These are phyloP conservation scores for Diaporthe australafricana DNA, from an alignment of 2,329 filamentous ascomycete genomes.

Conservation along the genomic window DNA sequence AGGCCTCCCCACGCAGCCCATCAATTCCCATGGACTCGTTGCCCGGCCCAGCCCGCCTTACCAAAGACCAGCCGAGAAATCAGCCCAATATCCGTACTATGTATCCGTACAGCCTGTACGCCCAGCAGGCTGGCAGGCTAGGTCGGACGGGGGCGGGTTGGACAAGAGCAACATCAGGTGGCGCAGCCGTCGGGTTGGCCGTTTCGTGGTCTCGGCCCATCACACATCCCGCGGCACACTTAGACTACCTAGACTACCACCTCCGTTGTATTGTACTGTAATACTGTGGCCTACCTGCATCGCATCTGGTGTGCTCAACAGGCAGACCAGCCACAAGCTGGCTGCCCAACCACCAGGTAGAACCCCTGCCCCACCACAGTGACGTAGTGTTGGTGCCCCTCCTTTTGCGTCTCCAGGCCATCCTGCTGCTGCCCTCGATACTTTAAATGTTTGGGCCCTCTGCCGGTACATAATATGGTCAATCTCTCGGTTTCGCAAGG, in stretches of 20 bases:
- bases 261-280: background rate
- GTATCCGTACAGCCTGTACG: no score
- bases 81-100: background rate
- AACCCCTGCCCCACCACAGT: conserved; percentile 24
- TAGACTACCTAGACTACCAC: background rate
- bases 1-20: conserved; percentile 11
- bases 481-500: no score
- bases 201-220: conserved; percentile 8
- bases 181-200: conserved; percentile 16
- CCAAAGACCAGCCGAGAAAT: background rate
- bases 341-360: conserved; percentile 27
- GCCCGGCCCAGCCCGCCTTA: background rate
- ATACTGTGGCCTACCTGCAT: no score
- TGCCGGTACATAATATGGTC: no score
- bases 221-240: background rate
- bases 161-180: conserved; percentile 1
- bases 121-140: background rate
- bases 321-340: background rate
- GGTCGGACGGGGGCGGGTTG: background rate
- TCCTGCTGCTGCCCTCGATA: background rate
- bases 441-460: background rate
- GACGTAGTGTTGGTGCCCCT: conserved; percentile 29
- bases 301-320: background rate
- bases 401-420: background rate
- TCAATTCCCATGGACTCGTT: background rate